Percentiles rank a stretch among this genome's conserved stretches.
Conservation (phyloP, 306 rosid species). For the Pueraria montana region DNA sequence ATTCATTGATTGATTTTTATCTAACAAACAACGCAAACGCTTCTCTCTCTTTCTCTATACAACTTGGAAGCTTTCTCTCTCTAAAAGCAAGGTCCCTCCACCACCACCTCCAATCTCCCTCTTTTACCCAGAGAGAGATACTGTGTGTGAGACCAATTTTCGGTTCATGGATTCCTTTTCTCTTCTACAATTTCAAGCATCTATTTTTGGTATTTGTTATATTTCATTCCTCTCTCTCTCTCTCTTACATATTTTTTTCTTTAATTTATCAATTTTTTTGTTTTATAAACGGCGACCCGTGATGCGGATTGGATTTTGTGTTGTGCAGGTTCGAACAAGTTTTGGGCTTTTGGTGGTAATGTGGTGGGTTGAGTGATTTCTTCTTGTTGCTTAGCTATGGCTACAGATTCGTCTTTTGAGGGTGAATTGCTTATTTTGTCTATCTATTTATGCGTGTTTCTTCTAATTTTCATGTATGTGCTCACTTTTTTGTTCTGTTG, state of each 20-base stretch:
- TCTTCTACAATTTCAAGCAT: constrained; percentile 61
- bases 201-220: constrained; percentile 64
- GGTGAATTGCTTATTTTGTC: constrained; percentile 58
- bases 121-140: constrained; percentile 15
- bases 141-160: constrained; percentile 38
- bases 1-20: constrained; percentile 11
- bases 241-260: constrained; percentile 1
- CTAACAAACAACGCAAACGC: background rate
- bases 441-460: constrained; percentile 19
- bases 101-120: constrained; percentile 58
- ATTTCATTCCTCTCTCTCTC: constrained; percentile 55
- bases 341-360: constrained; percentile 63
- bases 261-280: constrained; percentile 25
- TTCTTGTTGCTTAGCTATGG: constrained; percentile 57
- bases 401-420: constrained; percentile 76
- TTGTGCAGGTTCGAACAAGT: constrained; percentile 60
- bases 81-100: constrained; percentile 42
- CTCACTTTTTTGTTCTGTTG: constrained; percentile 22
- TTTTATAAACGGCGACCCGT: constrained; percentile 40
- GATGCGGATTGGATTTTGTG: constrained; percentile 48
- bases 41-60: constrained; percentile 47
- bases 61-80: constrained; percentile 51
- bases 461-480: constrained; percentile 11
- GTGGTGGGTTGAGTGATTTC: constrained; percentile 62
- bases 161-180: constrained; percentile 61